Evolutionary conservation across 1,284 basidiomycete genomes (phyloP).

Genomic region (Wolfiporia cocos): DNA sequence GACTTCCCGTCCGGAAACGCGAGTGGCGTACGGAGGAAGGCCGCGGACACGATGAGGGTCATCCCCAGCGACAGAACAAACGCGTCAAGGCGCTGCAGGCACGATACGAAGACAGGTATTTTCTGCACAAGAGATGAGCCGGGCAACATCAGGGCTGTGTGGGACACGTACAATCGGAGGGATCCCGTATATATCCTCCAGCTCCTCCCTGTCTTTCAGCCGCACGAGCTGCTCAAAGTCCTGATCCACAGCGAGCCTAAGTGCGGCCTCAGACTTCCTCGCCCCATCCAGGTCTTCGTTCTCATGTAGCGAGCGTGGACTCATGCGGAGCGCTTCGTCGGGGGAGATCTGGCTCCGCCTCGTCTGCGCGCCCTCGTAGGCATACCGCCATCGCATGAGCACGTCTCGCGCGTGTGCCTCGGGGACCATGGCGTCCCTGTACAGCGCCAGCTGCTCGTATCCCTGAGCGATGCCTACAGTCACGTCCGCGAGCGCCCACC

Average conservation of each 20-base stretch:
- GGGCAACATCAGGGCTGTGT: neutral
- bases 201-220: slow-evolving; percentile 59
- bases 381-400: slow-evolving; percentile 20
- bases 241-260: slow-evolving; percentile 40
- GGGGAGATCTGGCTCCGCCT: slow-evolving; percentile 10
- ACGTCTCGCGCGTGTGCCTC: slow-evolving; percentile 30
- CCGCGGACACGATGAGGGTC: slow-evolving; percentile 55
- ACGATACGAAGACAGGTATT: slow-evolving; percentile 71
- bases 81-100: slow-evolving; percentile 66
- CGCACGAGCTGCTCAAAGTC: slow-evolving; percentile 59
- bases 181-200: slow-evolving; percentile 70
- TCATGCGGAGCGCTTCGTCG: slow-evolving; percentile 20
- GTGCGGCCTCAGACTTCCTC: slow-evolving; percentile 18
- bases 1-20: slow-evolving; percentile 14
- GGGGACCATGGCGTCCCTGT: slow-evolving; percentile 58
- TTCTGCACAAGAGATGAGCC: slow-evolving; percentile 32
- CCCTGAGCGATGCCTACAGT: slow-evolving; percentile 58
- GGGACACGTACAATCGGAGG: slow-evolving; percentile 51
- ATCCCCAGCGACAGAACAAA: slow-evolving; percentile 63
- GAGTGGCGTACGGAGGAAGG: slow-evolving; percentile 45
- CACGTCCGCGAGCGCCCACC: slow-evolving; percentile 64
- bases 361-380: slow-evolving; percentile 9
- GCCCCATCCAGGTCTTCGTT: slow-evolving; percentile 6
- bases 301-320: slow-evolving; percentile 12
- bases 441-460: slow-evolving; percentile 58